Percentiles rank a stretch among this genome's conserved stretches.
Evolutionary conservation across 495 filamentous ascomycete genomes (phyloP).

Genomic region (Penicillium lagena): DNA sequence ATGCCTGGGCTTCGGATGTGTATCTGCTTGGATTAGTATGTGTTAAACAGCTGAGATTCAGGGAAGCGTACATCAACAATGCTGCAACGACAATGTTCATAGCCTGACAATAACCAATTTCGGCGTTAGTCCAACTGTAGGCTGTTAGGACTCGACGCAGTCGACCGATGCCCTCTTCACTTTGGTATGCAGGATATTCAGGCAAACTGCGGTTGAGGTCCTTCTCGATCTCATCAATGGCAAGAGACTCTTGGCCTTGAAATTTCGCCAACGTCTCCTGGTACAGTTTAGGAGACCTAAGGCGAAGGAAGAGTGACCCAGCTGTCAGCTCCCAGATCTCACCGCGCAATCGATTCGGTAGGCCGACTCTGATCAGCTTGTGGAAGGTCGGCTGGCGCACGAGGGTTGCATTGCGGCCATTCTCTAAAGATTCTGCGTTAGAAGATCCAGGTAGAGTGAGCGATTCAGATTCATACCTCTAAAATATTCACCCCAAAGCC

Average conservation of each 20-base stretch:
- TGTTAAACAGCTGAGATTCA: background rate
- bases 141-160: slow-evolving; percentile 86
- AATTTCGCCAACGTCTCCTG: slow-evolving; percentile 76
- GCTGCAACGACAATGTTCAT: slow-evolving; percentile 99
- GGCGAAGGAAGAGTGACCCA: slow-evolving; percentile 78
- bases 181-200: slow-evolving; percentile 96
- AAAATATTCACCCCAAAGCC: slow-evolving; percentile 93
- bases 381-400: slow-evolving; percentile 96
- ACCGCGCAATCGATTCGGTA: slow-evolving; percentile 87
- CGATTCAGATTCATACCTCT: slow-evolving; percentile 41
- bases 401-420: slow-evolving; percentile 86
- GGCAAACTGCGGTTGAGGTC: slow-evolving; percentile 93
- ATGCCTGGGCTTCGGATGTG: slow-evolving; percentile 94
- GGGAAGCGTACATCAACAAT: slow-evolving; percentile 65
- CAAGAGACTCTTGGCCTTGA: slow-evolving; percentile 75
- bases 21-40: slow-evolving; percentile 50
- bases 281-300: slow-evolving; percentile 80
- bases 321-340: slow-evolving; percentile 96
- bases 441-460: background rate
- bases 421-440: slow-evolving; percentile 48
- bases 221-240: slow-evolving; percentile 98
- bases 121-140: slow-evolving; percentile 92
- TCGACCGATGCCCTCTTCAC: slow-evolving; percentile 87
- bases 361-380: slow-evolving; percentile 89
- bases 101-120: slow-evolving; percentile 96